Base-by-base conservation (phyloP, 495 filamentous ascomycete species). In the Tuber aestivum region DNA sequence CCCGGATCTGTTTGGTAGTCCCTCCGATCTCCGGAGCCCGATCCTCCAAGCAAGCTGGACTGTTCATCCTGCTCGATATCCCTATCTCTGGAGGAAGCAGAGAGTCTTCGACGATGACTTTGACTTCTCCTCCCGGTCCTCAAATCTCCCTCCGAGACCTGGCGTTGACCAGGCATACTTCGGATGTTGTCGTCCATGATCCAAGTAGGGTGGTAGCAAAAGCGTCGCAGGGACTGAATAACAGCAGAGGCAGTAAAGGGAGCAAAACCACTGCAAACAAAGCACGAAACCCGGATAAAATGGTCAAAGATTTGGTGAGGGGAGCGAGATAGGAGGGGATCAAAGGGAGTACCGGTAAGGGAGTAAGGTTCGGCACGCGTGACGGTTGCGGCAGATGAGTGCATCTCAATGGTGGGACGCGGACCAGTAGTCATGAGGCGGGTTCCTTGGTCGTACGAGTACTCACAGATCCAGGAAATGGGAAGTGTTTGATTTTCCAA, bases 1-100 rank as follows among this genome's bases (percentile, higher is more conserved):
- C 74, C 76, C 21, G 79, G 76, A 23, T 81, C 72, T 14, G 82
- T 82, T 37, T 72, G 75, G 44, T 83, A 83, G 65, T 81, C 78
- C 69, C 74, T 77, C 61, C 70, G 71, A 72, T 61, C 76, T 18
- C 74, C 71, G 50, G 76, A 70, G 44, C 76, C 75, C 8, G 72
- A 69, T 41, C 73, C 72, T 27, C 73, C 73, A 38, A 83, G 77
- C 35, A 83, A 70, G 71, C 79, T 72, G 14, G 82, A 81, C 69
- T 74, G 76, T 70, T 83, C 82, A 50, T 81, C 76, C 50, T 74
- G 70, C 27, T 82, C 80, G 20, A 75, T 75, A 72, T 81, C 77
- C 56, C 70, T 69, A 74, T 81, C 75, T 69, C 75, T 44, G n/a
- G 79, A 81, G 16, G 79, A 81, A 42, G 71, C 45, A 14, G 79